A percentile compares a stretch with the other conserved stretches of the same genome.
Evolutionary conservation across 192 early-diverging fungal species (phyloP).

Genomic region (Spizellomyces sp.): DNA sequence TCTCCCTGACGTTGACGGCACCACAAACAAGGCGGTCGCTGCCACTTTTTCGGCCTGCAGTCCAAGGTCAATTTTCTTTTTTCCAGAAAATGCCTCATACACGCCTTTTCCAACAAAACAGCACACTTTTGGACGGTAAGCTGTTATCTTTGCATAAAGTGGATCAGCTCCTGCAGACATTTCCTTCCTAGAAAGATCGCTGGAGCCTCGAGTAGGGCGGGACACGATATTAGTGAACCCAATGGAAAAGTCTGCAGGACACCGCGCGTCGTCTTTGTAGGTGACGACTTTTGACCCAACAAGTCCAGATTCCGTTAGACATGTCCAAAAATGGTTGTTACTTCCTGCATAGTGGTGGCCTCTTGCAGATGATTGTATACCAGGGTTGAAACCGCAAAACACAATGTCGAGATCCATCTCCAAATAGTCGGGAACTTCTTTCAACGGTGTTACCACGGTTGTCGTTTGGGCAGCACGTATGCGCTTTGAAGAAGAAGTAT

Average conservation of each 20-base stretch:
- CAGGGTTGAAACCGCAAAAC: conserved; percentile 28
- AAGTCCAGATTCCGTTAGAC: conserved; percentile 12
- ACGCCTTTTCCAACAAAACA: conserved; percentile 21
- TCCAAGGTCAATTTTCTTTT: neutral
- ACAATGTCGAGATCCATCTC: conserved; percentile 11
- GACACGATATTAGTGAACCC: conserved; percentile 28
- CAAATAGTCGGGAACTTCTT: neutral
- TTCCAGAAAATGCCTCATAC: conserved; percentile 7
- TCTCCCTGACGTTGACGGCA: conserved; percentile 12
- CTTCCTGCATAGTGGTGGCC: conserved; percentile 19
- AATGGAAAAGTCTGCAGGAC: neutral
- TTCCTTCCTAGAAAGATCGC: neutral
- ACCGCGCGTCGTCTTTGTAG: conserved; percentile 13
- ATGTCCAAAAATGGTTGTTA: conserved; percentile 27
- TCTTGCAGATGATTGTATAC: conserved; percentile 6
- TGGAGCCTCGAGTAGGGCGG: conserved; percentile 2
- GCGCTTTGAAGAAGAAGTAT: too few species aligned
- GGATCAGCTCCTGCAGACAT: neutral
- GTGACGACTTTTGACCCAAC: neutral
- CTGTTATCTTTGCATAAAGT: neutral
- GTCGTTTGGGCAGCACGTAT: too few species aligned
- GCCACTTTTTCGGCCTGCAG: neutral
- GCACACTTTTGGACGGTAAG: neutral
- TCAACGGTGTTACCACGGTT: neutral
- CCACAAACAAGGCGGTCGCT: conserved; percentile 13